These are phyloP conservation scores for Globisporangium paddicum DNA, from an alignment of 352 stramenopile species.

Conservation along the genomic window DNA sequence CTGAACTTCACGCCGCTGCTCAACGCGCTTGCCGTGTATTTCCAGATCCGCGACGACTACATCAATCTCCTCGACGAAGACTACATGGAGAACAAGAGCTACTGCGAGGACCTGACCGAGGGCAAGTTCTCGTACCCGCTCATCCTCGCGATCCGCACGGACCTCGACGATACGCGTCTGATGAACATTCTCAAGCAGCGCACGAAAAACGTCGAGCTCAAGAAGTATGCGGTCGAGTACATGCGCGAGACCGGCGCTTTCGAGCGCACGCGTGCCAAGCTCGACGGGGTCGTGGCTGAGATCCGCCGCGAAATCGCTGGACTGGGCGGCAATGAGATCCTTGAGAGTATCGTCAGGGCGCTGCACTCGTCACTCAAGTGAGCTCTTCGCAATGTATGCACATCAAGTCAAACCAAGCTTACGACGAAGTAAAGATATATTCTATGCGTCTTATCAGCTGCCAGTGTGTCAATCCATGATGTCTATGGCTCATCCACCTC, in stretches of 20 bases:
- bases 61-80: constrained; percentile 95
- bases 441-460: too few relatives aligned
- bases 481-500: neutral
- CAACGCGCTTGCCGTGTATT: constrained; percentile 95
- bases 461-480: neutral
- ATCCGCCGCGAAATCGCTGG: constrained; percentile 44
- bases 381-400: neutral
- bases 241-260: constrained; percentile 66
- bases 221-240: constrained; percentile 91
- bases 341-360: constrained; percentile 51
- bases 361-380: constrained; percentile 54
- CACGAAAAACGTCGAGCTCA: constrained; percentile 94
- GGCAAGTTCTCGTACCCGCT: constrained; percentile 96
- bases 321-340: constrained; percentile 50
- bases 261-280: constrained; percentile 46
- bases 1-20: constrained; percentile 88
- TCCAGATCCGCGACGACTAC: constrained; percentile 98
- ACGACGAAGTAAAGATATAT: neutral
- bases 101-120: constrained; percentile 97
- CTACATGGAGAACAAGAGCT: constrained; percentile 98
- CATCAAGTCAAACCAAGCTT: neutral
- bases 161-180: constrained; percentile 81
- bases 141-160: constrained; percentile 72
- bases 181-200: constrained; percentile 96
- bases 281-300: constrained; percentile 39